These are phyloP conservation scores for Sporisorium sorghi DNA, from an alignment of 1,284 basidiomycete genomes.

Conservation along the genomic window DNA sequence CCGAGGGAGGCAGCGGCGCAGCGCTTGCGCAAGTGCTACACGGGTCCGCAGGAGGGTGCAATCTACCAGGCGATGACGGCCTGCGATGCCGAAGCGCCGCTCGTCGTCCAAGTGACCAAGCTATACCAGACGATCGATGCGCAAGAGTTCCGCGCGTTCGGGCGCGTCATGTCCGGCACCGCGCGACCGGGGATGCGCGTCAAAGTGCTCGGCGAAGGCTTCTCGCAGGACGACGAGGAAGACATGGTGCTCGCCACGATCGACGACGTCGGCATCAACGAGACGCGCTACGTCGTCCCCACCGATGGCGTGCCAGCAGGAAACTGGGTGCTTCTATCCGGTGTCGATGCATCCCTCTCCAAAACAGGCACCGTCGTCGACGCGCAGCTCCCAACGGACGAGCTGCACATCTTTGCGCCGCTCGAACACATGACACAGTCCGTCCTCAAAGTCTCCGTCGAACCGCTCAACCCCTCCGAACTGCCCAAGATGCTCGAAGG, in stretches of 20 bases:
- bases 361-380: constrained; percentile 87
- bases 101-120: constrained; percentile 93
- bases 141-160: constrained; percentile 93
- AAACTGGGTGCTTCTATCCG: constrained; percentile 89
- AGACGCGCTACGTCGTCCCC: constrained; percentile 92
- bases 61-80: constrained; percentile 80
- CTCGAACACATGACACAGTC: constrained; percentile 96
- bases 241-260: constrained; percentile 91
- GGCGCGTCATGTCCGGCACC: constrained; percentile 92
- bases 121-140: constrained; percentile 96
- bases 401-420: constrained; percentile 92
- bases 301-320: constrained; percentile 89
- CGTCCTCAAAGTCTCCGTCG: constrained; percentile 98
- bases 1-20: constrained; percentile 77
- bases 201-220: constrained; percentile 97
- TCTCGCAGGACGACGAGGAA: constrained; percentile 97
- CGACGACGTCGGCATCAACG: constrained; percentile 88
- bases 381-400: constrained; percentile 72
- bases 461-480: constrained; percentile 96
- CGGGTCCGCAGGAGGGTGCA: constrained; percentile 41
- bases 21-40: constrained; percentile 74
- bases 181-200: constrained; percentile 83
- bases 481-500: constrained; percentile 98
- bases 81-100: constrained; percentile 85
- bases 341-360: constrained; percentile 91